Conservation (phyloP, 2,329 filamentous ascomycete species). For the Raffaelea ambrosiae region DNA sequence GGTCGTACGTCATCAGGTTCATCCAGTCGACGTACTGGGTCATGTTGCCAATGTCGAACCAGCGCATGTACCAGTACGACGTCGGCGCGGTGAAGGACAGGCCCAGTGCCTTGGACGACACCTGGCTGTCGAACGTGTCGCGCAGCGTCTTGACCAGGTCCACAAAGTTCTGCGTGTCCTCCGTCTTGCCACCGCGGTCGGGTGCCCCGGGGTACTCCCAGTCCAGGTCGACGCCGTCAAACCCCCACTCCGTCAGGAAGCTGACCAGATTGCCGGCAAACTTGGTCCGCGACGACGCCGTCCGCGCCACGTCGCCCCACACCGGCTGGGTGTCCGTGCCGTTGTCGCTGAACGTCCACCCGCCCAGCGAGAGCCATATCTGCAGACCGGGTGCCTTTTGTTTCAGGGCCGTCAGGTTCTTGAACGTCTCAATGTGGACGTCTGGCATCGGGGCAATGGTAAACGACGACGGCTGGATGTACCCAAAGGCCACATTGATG, state of each 20-base stretch:
- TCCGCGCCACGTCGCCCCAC: background rate
- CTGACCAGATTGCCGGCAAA: constrained; percentile 11
- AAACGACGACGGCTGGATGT: background rate
- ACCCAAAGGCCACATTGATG: background rate
- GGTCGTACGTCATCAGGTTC: constrained; percentile 17
- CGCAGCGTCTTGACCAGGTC: too few species aligned
- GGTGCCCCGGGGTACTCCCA: constrained; percentile 17
- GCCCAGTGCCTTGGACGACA: too few species aligned
- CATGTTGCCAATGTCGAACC: too few species aligned
- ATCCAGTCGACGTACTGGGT: too few species aligned
- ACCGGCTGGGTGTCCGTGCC: background rate
- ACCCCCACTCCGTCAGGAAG: constrained; percentile 14
- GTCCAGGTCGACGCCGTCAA: constrained; percentile 17
- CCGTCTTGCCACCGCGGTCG: constrained; percentile 13
- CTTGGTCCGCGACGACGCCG: background rate
- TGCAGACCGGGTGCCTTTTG: background rate
- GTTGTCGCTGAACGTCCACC: background rate
- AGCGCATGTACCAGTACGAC: constrained; percentile 8
- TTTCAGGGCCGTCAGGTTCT: background rate
- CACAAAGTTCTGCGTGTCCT: constrained; percentile 12
- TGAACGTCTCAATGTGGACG: background rate
- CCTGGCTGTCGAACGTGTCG: too few species aligned
- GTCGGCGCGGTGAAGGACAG: constrained; percentile 6
- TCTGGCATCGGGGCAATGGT: background rate
- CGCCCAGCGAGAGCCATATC: background rate